These are phyloP conservation scores for Erucastrum elatum DNA, from an alignment of 345 rosid genomes.

Conservation along the genomic window DNA sequence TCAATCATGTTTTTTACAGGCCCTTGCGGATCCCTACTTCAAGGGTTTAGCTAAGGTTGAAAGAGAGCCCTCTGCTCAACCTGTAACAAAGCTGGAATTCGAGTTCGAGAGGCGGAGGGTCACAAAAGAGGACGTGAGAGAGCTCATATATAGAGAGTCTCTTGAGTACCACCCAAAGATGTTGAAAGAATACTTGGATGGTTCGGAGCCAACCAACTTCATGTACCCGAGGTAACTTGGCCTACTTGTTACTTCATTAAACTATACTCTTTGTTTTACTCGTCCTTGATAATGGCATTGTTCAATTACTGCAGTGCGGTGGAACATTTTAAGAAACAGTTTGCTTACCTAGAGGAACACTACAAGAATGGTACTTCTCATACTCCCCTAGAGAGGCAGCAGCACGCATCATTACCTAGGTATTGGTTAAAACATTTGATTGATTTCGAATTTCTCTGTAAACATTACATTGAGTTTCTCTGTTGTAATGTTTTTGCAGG, in stretches of 20 bases:
- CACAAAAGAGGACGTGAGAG: neutral
- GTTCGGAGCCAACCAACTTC: neutral
- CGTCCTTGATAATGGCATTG: neutral
- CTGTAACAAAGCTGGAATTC: neutral
- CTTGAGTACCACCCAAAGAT: neutral
- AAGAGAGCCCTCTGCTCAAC: neutral
- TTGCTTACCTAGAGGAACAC: neutral
- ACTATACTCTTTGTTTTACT: neutral
- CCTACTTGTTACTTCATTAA: neutral
- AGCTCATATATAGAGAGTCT: neutral
- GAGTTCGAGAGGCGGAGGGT: neutral
- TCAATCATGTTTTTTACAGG: no score
- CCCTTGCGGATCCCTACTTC: neutral
- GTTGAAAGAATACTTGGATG: neutral
- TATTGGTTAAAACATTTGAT: slow-evolving; percentile 21
- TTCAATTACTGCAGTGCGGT: neutral
- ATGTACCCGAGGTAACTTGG: neutral
- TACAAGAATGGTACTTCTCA: neutral
- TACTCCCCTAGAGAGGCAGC: neutral
- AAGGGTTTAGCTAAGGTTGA: neutral
- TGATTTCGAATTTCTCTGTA: neutral
- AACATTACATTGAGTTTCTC: neutral
- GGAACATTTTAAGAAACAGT: neutral
- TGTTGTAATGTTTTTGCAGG: slow-evolving; percentile 44
- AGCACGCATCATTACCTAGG: slow-evolving; percentile 61